Base-by-base conservation (phyloP, 2,329 filamentous ascomycete genomes). In the Apiospora pterosperma region DNA sequence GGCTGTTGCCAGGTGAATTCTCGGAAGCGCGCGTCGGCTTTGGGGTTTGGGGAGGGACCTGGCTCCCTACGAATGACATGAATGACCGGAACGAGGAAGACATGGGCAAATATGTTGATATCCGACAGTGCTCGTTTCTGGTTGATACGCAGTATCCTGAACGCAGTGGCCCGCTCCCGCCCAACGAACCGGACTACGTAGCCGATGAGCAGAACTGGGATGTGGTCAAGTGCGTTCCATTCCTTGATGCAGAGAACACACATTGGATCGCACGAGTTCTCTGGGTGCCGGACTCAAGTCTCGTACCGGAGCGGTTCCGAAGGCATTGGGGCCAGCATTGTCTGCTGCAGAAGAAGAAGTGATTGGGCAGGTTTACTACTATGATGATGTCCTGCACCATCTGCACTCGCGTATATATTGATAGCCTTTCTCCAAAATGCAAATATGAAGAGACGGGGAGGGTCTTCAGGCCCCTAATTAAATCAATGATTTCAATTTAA, bases 81-180 rank as follows among this genome's bases (percentile, higher is more conserved):
- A 99, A 99, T 75, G 93, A 97, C 75, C 86, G 88, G 67, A 99
- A 99, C 72, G 82, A 89, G 69, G 94, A 97, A 76, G 96, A 99
- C 75, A 76, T 85, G 67, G 85, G 88, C 65, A 99, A 98, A 86
- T 97, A 98, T 76, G 90, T 88, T 39, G 88, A 95, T 66, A 79
- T 96, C 52, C 82, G 84, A 34, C 83, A 88, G 63, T 99, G 96
- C 77, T 83, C 88, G 10, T 97, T 96, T 77, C 75, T 99, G 5
- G 90, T 98, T 19, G 96, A 99, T 75, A 96, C 93, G 0, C 90
- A 91, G 66, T 93, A 95, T 71, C 89, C 91, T 0, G 86, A 74
- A 65, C 79, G 82, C 64, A 76, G 68, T n/a, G 76, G 76, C 16
- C 68, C 75, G 6, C 72, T 84, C 39, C 90, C 92, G 1, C 81